These are phyloP conservation scores for Cenococcum geophilum DNA, from an alignment of 495 filamentous ascomycete genomes.

Conservation along the genomic window DNA sequence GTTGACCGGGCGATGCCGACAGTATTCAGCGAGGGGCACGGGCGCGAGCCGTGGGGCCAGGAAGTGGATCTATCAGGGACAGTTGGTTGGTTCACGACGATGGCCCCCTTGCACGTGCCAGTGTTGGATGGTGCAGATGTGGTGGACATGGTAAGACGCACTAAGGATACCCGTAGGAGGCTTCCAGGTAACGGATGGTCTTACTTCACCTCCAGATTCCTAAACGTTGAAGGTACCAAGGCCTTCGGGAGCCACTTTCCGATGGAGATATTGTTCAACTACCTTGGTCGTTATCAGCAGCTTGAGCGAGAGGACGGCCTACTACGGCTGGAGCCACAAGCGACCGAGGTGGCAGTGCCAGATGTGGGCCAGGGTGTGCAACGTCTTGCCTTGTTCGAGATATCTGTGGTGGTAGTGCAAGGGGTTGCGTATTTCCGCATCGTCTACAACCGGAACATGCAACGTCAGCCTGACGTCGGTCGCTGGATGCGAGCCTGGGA, in stretches of 20 bases:
- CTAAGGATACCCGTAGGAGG: constrained; percentile 26
- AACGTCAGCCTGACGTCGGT: constrained; percentile 35
- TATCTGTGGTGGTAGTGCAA: constrained; percentile 27
- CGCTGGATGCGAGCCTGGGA: constrained; percentile 35
- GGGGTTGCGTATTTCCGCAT: constrained; percentile 32
- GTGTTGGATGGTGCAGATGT: constrained; percentile 21
- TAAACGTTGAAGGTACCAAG: constrained; percentile 21
- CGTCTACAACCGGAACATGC: constrained; percentile 33
- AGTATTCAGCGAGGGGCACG: constrained; percentile 37
- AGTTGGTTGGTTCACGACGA: constrained; percentile 37
- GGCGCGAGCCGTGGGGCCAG: constrained; percentile 32
- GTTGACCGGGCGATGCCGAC: constrained; percentile 19
- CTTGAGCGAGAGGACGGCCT: constrained; percentile 35
- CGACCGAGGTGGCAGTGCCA: constrained; percentile 35
- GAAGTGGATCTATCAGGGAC: constrained; percentile 34
- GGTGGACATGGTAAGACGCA: constrained; percentile 18
- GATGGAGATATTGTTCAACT: constrained; percentile 45
- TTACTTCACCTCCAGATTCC: constrained; percentile 27
- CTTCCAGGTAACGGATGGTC: constrained; percentile 25
- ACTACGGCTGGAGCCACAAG: constrained; percentile 16
- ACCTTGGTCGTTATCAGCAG: constrained; percentile 43
- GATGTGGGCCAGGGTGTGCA: too few relatives aligned
- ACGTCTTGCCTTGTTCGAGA: constrained; percentile 23
- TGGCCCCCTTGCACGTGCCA: constrained; percentile 31
- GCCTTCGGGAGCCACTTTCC: constrained; percentile 22